Base-by-base conservation (phyloP, 148 eudicot species). In the Pouteria glomerata region DNA sequence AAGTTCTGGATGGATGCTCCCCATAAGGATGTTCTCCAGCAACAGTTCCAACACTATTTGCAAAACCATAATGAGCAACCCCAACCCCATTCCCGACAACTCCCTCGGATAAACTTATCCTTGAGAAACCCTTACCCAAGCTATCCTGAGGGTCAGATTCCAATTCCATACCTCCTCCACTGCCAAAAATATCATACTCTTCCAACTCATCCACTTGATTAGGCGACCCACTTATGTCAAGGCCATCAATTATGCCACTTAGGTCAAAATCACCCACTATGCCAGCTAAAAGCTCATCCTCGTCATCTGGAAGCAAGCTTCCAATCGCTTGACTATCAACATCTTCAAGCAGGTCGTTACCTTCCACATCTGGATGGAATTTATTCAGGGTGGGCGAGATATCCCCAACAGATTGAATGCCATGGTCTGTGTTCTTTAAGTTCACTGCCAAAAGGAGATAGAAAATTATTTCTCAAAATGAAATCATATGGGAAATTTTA, bases 1-100 rank as follows among this genome's bases (percentile, higher is more conserved):
- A 73, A 14, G 98, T 93, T 72, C 98, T 83, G 15, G 98, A 93
- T 66, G 98, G 98, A 68, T 93, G 94, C 79, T 90, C 94, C 44
- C 94, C 96, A 63, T 72, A 84, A 34, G 97, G 96, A 79, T 89
- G 97, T 63, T 91, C 96, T 66, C 95, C 98, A n/a, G 85, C 82
- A 76, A 91, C 85, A 50, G 88, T 72, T 60, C 89, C 97, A 31
- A 55, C 82, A 60, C 85, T 84, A 78, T 84, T 87, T 23, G 89
- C 30, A 44, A 81, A 76, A 63, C 81, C 87, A 65, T 48, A 80
- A 29, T 83, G 80, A 26, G 84, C 68, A 76, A 84, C 73, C 53
- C 93, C 68, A 76, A 84, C 73, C 53, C 93, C 87, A 73, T 84
- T 86, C 30, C 84, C 84, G 71, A 71, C 61, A 69, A 77, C 70